Evolutionary conservation across 192 early-diverging fungal genomes (phyloP).

Genomic region (Pecoramyces ruminantium): DNA sequence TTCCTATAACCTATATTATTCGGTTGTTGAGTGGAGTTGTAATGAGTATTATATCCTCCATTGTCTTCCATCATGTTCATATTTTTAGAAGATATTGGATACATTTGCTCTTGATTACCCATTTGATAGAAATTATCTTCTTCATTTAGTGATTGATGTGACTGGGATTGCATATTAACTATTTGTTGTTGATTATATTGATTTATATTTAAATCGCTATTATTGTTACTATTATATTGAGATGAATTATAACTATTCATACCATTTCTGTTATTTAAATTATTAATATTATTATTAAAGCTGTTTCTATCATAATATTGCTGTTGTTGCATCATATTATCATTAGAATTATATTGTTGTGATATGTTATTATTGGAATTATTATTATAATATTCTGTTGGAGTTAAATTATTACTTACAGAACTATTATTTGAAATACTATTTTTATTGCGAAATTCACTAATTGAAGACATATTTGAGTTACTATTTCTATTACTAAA

Average conservation of each 20-base stretch:
- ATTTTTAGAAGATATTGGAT: background rate
- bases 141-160: background rate
- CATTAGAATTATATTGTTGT: background rate
- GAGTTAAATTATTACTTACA: background rate
- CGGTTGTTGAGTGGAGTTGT: background rate
- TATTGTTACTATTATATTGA: background rate
- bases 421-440: background rate
- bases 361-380: too few relatives aligned
- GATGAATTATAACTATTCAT: background rate
- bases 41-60: background rate
- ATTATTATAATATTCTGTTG: background rate
- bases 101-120: background rate
- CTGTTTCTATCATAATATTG: background rate
- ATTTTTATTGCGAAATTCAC: background rate
- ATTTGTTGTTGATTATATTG: background rate
- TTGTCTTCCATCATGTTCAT: background rate
- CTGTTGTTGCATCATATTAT: background rate
- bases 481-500: background rate
- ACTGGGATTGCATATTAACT: background rate
- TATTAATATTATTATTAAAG: background rate
- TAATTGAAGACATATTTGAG: too few relatives aligned
- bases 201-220: background rate
- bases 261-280: background rate
- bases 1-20: background rate
- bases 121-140: background rate